Conservation (phyloP, 306 rosid genomes). For the Cyamopsis tetragonoloba region DNA sequence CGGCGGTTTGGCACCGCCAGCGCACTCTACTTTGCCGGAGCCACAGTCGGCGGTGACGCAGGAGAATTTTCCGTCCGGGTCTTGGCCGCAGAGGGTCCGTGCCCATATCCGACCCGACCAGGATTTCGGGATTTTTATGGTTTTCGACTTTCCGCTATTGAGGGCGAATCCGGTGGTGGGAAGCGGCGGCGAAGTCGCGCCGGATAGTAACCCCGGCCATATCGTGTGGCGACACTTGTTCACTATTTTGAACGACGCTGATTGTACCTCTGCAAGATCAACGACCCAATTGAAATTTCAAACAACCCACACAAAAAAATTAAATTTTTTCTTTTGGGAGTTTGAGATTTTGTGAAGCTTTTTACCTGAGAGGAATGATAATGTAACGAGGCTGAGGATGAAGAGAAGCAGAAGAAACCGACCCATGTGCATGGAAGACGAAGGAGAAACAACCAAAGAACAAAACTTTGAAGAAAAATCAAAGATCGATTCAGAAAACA, state of each 20-base stretch:
- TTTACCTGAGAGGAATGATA: slow-evolving; percentile 60
- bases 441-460: neutral
- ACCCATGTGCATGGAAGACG: slow-evolving; percentile 41
- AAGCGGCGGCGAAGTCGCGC: slow-evolving; percentile 65
- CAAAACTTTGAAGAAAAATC: slow-evolving; percentile 21
- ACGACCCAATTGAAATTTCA: neutral
- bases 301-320: too few relatives aligned
- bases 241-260: slow-evolving; percentile 69
- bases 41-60: slow-evolving; percentile 90
- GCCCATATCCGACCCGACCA: slow-evolving; percentile 99
- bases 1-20: slow-evolving; percentile 88
- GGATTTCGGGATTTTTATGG: slow-evolving; percentile 47
- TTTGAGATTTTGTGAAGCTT: neutral
- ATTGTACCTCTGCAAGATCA: slow-evolving; percentile 45
- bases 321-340: neutral
- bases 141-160: slow-evolving; percentile 48
- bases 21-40: slow-evolving; percentile 63
- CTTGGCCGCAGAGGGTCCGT: slow-evolving; percentile 61
- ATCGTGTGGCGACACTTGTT: slow-evolving; percentile 79
- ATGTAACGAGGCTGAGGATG: slow-evolving; percentile 34
- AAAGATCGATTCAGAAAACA: neutral
- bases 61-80: slow-evolving; percentile 53
- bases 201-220: slow-evolving; percentile 92
- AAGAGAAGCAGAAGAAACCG: slow-evolving; percentile 34
- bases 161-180: slow-evolving; percentile 81